Conservation (phyloP, 306 rosid genomes). For the Hippophae gyantsensis region DNA sequence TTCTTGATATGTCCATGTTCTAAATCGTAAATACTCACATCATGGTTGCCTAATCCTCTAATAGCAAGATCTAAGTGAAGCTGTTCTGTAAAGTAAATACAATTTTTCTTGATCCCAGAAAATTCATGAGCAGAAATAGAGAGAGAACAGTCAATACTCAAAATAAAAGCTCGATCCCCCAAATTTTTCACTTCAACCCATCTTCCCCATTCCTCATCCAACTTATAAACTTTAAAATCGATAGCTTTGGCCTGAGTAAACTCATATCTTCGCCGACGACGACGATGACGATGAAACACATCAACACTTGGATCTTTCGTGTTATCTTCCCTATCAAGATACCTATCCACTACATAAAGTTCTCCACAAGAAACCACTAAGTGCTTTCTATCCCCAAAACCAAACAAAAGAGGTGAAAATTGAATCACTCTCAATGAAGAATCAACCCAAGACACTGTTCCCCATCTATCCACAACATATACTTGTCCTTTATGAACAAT, state of each 20-base stretch:
- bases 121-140: constrained; percentile 1
- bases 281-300: not conserved
- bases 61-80: not conserved
- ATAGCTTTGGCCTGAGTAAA: not conserved
- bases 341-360: constrained; percentile 31
- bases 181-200: constrained; percentile 21
- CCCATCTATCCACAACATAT: constrained; percentile 27
- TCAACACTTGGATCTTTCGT: no score
- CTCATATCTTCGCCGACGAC: not conserved
- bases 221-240: constrained; percentile 21
- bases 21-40: no score
- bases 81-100: constrained; percentile 1
- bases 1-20: no score
- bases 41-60: no score
- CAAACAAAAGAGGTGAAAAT: constrained; percentile 19
- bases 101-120: constrained; percentile 4
- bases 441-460: constrained; percentile 27
- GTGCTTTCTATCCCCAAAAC: constrained; percentile 15
- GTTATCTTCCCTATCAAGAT: not conserved
- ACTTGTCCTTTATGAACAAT: constrained; percentile 21
- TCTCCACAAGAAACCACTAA: constrained; percentile 31
- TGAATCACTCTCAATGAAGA: constrained; percentile 20
- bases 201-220: constrained; percentile 30
- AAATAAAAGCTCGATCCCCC: constrained; percentile 13
- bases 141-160: constrained; percentile 3